phyloP scores from a whole-genome alignment of 805 yeast genomes.

The Metschnikowia proteae region DNA sequence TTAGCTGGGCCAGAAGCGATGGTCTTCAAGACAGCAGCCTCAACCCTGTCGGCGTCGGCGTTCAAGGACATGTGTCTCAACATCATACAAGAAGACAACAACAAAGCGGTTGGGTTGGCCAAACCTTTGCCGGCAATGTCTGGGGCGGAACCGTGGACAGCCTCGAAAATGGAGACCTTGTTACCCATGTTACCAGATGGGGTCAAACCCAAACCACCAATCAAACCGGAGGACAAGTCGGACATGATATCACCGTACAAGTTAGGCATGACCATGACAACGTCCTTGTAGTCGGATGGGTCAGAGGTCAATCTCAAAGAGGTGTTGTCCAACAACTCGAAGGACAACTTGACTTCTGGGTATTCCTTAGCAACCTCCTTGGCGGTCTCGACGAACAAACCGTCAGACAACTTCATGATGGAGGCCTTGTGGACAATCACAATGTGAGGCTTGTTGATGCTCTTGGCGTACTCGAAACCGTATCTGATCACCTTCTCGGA shows the following conservation, averaged over 20 bases:
- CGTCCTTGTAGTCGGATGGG: constrained; percentile 81
- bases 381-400: constrained; percentile 90
- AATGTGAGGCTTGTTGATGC: constrained; percentile 82
- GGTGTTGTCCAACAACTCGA: constrained; percentile 93
- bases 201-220: constrained; percentile 98
- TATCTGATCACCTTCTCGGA: constrained; percentile 95
- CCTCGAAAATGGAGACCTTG: constrained; percentile 96
- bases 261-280: constrained; percentile 98
- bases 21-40: constrained; percentile 80
- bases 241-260: constrained; percentile 99
- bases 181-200: constrained; percentile 99
- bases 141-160: constrained; percentile 99
- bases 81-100: constrained; percentile 97
- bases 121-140: constrained; percentile 98
- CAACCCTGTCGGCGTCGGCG: constrained; percentile 78
- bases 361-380: constrained; percentile 84
- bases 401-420: constrained; percentile 97
- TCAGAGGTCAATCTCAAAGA: constrained; percentile 85
- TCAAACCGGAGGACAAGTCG: constrained; percentile 94
- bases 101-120: constrained; percentile 97
- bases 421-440: constrained; percentile 97
- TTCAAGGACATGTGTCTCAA: constrained; percentile 95
- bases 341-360: constrained; percentile 81
- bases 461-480: constrained; percentile 93
- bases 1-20: constrained; percentile 94